phyloP scores from a whole-genome alignment of 2,329 filamentous ascomycete species.

The Pseudogymnoascus sp. region DNA sequence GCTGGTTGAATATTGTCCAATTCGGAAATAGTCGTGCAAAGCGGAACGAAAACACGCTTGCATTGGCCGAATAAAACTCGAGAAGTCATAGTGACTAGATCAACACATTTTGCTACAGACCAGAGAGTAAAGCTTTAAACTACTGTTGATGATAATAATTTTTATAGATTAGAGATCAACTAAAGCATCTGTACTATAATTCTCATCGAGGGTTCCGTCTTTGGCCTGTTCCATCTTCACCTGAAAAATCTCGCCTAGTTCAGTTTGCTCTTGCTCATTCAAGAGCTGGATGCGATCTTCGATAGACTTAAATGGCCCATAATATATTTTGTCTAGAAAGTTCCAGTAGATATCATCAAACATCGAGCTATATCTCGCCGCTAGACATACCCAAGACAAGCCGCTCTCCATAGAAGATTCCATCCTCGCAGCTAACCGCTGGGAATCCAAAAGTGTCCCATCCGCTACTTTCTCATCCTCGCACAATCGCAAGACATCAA shows the following conservation, averaged over 20 bases:
- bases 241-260: neutral
- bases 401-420: slow-evolving; percentile 15
- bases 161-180: neutral
- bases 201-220: neutral
- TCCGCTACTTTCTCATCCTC: slow-evolving; percentile 10
- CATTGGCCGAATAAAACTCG: too few relatives aligned
- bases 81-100: too few relatives aligned
- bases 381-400: too few relatives aligned
- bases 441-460: neutral
- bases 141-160: neutral
- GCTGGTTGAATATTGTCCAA: too few relatives aligned
- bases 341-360: slow-evolving; percentile 17
- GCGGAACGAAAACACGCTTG: too few relatives aligned
- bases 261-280: neutral
- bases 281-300: neutral
- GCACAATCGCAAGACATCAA: neutral
- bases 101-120: too few relatives aligned
- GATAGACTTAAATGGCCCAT: neutral
- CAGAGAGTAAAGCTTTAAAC: too few relatives aligned
- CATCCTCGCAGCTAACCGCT: slow-evolving; percentile 15
- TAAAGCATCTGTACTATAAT: neutral
- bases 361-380: too few relatives aligned
- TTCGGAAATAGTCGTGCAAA: too few relatives aligned
- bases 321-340: neutral
- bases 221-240: neutral